Conservation (phyloP, 2,329 filamentous ascomycete species). For the Sporothrix pallida region DNA sequence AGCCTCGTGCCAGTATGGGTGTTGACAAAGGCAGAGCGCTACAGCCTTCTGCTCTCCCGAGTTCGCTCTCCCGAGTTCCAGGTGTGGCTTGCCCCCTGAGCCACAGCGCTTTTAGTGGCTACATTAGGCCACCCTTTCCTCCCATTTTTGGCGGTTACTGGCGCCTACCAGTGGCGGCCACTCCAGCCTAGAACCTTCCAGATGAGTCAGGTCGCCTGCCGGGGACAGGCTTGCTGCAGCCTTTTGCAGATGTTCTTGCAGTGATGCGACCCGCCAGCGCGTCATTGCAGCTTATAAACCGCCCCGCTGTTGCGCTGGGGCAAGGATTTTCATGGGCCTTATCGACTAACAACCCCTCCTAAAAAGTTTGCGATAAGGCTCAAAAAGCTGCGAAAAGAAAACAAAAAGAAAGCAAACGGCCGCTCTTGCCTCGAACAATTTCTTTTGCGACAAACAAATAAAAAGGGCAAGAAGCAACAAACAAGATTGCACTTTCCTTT, state of each 20-base stretch:
- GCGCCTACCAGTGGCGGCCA: conserved; percentile 25
- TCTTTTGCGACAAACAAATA: neutral
- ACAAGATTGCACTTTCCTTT: neutral
- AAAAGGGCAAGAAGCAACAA: neutral
- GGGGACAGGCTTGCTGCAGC: neutral
- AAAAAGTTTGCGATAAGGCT: conserved; percentile 34
- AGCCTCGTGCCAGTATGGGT: neutral
- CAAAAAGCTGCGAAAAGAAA: conserved; percentile 18
- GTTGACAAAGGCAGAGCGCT: no score
- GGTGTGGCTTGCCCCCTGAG: conserved; percentile 19
- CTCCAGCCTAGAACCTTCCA: conserved; percentile 38
- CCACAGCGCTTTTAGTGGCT: conserved; percentile 5
- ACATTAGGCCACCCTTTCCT: neutral
- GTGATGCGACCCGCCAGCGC: conserved; percentile 18
- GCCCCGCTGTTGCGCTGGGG: conserved; percentile 22
- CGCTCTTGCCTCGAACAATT: neutral
- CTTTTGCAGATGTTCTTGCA: neutral
- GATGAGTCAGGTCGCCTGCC: conserved; percentile 33
- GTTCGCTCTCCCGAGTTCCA: no score
- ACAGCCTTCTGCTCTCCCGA: neutral
- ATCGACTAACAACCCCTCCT: conserved; percentile 34
- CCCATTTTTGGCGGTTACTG: neutral
- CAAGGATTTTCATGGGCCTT: conserved; percentile 29
- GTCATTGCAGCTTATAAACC: conserved; percentile 34
- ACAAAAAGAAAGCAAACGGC: conserved; percentile 22